Evolutionary conservation across 75 land plant species (phyloP).

Genomic region (Cryptomeria japonica): DNA sequence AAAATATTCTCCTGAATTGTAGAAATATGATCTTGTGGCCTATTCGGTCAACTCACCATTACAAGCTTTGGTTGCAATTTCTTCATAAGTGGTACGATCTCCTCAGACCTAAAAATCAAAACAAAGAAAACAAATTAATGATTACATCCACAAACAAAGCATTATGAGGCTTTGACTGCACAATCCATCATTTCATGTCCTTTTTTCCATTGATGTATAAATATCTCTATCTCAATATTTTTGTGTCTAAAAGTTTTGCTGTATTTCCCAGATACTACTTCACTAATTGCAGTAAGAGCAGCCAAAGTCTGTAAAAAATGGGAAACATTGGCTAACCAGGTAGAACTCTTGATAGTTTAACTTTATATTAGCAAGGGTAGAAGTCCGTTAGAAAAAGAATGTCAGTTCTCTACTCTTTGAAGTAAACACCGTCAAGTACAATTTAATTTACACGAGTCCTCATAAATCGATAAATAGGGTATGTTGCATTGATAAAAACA

Average conservation of each 20-base stretch:
- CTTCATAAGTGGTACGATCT: constrained; percentile 35
- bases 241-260: background rate
- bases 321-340: background rate
- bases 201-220: background rate
- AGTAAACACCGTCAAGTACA: background rate
- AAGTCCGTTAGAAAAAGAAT: background rate
- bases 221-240: background rate
- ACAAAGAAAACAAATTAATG: background rate
- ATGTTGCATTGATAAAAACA: background rate
- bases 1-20: background rate
- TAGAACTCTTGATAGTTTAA: background rate
- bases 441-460: background rate
- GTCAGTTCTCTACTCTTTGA: background rate
- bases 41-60: constrained; percentile 30
- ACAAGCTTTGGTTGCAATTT: constrained; percentile 53
- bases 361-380: background rate
- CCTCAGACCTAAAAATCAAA: constrained; percentile 24
- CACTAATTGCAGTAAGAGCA: background rate
- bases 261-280: background rate
- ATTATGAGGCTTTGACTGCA: background rate
- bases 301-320: background rate
- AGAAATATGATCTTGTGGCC: background rate
- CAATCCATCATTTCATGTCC: background rate
- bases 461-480: background rate
- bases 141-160: background rate